Conservation (phyloP, 176 grass and related monocot genomes). For the Oryza nivara region DNA sequence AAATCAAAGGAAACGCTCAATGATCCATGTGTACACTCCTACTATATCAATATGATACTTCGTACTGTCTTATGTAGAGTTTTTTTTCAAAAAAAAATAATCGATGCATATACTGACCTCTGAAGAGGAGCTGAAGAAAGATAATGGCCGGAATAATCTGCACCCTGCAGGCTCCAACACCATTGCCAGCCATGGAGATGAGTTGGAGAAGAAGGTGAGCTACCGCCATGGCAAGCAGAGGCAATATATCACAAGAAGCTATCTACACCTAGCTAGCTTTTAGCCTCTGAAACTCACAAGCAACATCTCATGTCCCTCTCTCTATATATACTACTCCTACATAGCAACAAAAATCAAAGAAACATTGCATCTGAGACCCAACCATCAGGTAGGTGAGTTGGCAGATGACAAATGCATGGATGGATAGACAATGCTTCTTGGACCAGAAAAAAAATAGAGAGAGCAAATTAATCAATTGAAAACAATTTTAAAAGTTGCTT, state of each 20-base stretch:
- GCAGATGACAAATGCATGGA: neutral
- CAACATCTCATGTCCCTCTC: neutral
- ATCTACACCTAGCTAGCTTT: neutral
- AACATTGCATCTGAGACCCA: neutral
- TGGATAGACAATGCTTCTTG: constrained; percentile 27
- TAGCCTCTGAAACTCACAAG: neutral
- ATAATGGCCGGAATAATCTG: neutral
- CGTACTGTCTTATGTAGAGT: no score
- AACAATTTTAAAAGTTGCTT: constrained; percentile 1
- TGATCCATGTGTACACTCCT: no score
- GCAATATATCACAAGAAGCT: neutral
- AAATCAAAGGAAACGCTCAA: neutral
- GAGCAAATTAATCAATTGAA: neutral
- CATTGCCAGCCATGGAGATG: neutral
- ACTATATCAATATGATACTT: no score
- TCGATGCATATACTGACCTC: neutral
- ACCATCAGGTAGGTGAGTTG: constrained; percentile 3
- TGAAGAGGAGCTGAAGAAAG: constrained; percentile 17
- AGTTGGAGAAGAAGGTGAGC: constrained; percentile 27
- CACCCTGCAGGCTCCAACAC: neutral
- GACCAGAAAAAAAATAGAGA: constrained; percentile 3
- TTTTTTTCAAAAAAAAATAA: no score
- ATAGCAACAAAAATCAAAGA: neutral
- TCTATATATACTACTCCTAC: neutral
- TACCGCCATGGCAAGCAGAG: constrained; percentile 5